Evolutionary conservation across 2,329 filamentous ascomycete genomes (phyloP).

Genomic region (Didymella pinodella): DNA sequence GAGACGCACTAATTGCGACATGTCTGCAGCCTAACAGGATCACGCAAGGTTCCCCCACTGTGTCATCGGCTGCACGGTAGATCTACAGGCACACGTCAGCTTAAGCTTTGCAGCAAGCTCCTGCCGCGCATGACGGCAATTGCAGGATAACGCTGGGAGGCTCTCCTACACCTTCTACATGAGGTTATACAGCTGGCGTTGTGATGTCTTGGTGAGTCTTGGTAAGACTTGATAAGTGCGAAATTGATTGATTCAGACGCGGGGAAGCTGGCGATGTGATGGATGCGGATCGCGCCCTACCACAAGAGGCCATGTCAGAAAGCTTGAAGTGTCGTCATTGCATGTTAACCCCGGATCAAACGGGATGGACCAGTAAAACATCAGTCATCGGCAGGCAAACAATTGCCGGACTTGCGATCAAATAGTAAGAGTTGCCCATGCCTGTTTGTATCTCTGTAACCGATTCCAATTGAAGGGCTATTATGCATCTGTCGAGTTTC

Average conservation of each 20-base stretch:
- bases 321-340: constrained; percentile 53
- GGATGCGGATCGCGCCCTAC: constrained; percentile 12
- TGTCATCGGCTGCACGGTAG: constrained; percentile 12
- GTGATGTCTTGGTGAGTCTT: constrained; percentile 10
- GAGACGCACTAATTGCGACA: constrained; percentile 1
- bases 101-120: constrained; percentile 39
- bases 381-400: background rate
- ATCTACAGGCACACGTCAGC: constrained; percentile 25
- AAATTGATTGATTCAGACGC: constrained; percentile 25
- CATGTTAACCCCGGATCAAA: constrained; percentile 25
- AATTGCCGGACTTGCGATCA: constrained; percentile 10
- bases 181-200: constrained; percentile 2
- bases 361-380: constrained; percentile 7
- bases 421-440: constrained; percentile 4
- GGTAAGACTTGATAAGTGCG: constrained; percentile 21
- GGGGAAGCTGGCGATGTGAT: constrained; percentile 19
- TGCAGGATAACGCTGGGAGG: constrained; percentile 33
- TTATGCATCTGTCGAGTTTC: constrained; percentile 43
- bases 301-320: constrained; percentile 18
- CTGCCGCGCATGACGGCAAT: constrained; percentile 32
- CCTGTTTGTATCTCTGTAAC: constrained; percentile 14
- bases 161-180: constrained; percentile 9
- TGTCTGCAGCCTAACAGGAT: constrained; percentile 9
- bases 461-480: constrained; percentile 26
- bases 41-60: background rate